phyloP scores from a whole-genome alignment of 163 green algal species.

The Scenedesmus sp. region DNA sequence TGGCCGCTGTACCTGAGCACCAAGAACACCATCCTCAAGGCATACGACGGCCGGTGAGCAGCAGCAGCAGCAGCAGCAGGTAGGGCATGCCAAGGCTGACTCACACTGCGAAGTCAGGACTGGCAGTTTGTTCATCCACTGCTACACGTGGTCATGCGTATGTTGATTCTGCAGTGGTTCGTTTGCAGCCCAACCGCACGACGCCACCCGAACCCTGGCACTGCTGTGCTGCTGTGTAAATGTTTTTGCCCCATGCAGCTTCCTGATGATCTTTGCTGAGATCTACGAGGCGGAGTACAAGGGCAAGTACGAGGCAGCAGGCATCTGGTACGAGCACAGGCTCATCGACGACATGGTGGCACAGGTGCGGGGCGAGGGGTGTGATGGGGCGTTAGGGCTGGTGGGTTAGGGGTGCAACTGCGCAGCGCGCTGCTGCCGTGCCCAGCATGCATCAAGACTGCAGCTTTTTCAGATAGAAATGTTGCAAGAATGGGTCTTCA shows the following conservation, averaged over 20 bases:
- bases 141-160: not conserved
- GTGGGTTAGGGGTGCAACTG: no score
- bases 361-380: slow-evolving; percentile 66
- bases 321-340: slow-evolving; percentile 98
- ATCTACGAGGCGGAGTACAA: slow-evolving; percentile 88
- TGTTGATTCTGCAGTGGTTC: not conserved
- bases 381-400: no score
- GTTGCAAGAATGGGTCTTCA: no score
- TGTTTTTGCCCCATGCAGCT: slow-evolving; percentile 31
- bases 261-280: slow-evolving; percentile 85
- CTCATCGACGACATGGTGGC: slow-evolving; percentile 99
- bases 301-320: slow-evolving; percentile 85
- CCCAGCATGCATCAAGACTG: no score
- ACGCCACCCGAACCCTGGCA: no score
- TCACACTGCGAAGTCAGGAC: not conserved
- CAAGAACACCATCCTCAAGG: slow-evolving; percentile 99
- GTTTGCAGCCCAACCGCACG: not conserved
- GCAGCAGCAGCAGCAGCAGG: not conserved
- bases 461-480: no score
- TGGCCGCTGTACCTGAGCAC: slow-evolving; percentile 97
- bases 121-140: not conserved
- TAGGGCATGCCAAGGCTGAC: no score
- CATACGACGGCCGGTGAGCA: not conserved
- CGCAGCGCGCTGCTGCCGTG: no score
- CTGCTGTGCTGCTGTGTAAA: not conserved